Percentiles rank a stretch among this genome's conserved stretches.
phyloP scores from a whole-genome alignment of 148 eudicot species.

The Rhododendron henanense region DNA sequence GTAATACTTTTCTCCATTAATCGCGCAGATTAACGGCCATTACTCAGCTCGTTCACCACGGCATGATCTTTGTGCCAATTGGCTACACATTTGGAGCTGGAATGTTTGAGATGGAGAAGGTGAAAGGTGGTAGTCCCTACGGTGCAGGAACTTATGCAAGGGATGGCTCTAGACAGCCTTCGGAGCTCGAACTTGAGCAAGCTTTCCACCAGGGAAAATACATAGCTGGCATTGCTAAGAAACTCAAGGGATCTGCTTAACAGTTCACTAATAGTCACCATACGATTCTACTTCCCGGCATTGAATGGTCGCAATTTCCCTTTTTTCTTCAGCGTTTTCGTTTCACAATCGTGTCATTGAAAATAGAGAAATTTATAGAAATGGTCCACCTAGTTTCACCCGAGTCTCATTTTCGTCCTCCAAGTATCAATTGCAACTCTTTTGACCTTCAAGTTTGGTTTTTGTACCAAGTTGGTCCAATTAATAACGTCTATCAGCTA shows the following conservation, averaged over 20 bases:
- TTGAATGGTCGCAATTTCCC: background rate
- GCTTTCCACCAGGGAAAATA: conserved; percentile 79
- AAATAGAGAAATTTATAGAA: no score
- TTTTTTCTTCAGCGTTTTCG: background rate
- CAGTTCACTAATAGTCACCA: background rate
- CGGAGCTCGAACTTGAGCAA: conserved; percentile 49
- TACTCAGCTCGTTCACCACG: no score
- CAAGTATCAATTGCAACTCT: no score
- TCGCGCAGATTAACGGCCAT: no score
- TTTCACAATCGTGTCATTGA: background rate
- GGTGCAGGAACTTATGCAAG: conserved; percentile 79
- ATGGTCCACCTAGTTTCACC: no score
- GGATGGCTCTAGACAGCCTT: conserved; percentile 67
- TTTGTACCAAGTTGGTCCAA: no score
- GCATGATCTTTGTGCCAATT: no score
- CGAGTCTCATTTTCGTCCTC: no score
- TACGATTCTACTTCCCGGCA: background rate
- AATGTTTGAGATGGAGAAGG: conserved; percentile 70
- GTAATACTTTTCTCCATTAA: no score
- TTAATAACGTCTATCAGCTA: no score
- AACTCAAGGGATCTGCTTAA: conserved; percentile 53
- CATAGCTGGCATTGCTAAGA: conserved; percentile 59
- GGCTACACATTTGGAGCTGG: conserved; percentile 33
- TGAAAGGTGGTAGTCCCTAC: conserved; percentile 69
- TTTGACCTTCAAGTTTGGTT: no score